Percentiles rank a stretch among this genome's conserved stretches.
Evolutionary conservation across 106 monocot genomes (phyloP).

Genomic region (Hemerocallis citrina): DNA sequence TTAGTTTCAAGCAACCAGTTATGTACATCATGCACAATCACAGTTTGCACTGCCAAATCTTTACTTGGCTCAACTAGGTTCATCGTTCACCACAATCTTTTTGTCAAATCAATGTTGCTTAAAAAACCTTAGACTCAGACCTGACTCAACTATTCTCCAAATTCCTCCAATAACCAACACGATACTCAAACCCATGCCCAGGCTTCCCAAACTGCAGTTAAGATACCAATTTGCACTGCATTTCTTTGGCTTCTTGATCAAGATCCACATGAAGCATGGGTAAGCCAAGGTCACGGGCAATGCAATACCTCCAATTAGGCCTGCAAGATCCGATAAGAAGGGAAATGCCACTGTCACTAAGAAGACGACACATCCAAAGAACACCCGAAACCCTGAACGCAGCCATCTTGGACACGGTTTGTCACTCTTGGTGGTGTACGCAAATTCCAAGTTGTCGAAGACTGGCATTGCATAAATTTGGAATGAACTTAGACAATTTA

Average conservation of each 20-base stretch:
- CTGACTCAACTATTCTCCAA: slow-evolving; percentile 52
- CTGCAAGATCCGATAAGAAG: slow-evolving; percentile 62
- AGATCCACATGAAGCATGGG: slow-evolving; percentile 87
- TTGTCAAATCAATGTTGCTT: slow-evolving; percentile 46
- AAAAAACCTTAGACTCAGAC: slow-evolving; percentile 69
- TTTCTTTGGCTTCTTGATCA: slow-evolving; percentile 56
- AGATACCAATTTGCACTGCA: slow-evolving; percentile 50
- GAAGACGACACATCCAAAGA: slow-evolving; percentile 44
- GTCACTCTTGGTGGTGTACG: slow-evolving; percentile 51
- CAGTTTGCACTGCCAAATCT: too few relatives aligned
- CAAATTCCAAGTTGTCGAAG: slow-evolving; percentile 66
- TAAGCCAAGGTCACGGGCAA: slow-evolving; percentile 75
- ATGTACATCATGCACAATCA: too few relatives aligned
- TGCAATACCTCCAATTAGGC: slow-evolving; percentile 64
- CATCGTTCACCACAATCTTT: too few relatives aligned
- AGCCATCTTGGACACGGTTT: slow-evolving; percentile 68
- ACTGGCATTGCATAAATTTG: slow-evolving; percentile 92
- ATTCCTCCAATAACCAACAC: slow-evolving; percentile 43
- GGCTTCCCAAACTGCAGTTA: slow-evolving; percentile 56
- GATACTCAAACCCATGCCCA: slow-evolving; percentile 60
- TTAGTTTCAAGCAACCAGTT: too few relatives aligned
- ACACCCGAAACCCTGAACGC: slow-evolving; percentile 36
- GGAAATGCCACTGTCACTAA: slow-evolving; percentile 68
- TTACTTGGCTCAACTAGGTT: too few relatives aligned
- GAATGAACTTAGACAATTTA: slow-evolving; percentile 68